Percentiles rank a stretch among this genome's conserved stretches.
Evolutionary conservation across 2,329 filamentous ascomycete genomes (phyloP).

Genomic region (Plenodomus lindquistii): DNA sequence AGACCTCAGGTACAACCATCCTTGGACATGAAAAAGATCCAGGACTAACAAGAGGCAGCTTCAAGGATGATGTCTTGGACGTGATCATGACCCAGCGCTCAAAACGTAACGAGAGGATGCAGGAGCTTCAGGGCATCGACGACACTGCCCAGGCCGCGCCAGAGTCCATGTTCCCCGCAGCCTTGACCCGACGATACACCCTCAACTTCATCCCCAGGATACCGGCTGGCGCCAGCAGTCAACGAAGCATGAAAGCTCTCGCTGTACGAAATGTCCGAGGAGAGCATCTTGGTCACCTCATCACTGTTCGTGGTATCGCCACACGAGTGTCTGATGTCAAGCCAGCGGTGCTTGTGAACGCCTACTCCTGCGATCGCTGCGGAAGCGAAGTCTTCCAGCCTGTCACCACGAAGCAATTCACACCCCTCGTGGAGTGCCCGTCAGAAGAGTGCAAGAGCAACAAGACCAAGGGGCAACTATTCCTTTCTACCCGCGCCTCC

Average conservation of each 20-base stretch:
- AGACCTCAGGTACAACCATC: conserved; percentile 69
- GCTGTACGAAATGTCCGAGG: conserved; percentile 94
- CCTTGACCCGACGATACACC: conserved; percentile 90
- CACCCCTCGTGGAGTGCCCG: conserved; percentile 82
- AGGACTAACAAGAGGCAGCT: conserved; percentile 58
- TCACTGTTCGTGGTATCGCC: conserved; percentile 91
- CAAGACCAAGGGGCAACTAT: conserved; percentile 89
- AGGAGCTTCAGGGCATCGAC: conserved; percentile 47
- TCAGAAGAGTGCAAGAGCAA: conserved; percentile 89
- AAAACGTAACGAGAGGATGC: conserved; percentile 78
- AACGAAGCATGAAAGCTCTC: conserved; percentile 64
- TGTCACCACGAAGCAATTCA: conserved; percentile 86
- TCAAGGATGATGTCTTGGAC: conserved; percentile 97
- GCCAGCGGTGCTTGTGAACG: conserved; percentile 94
- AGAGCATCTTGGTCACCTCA: conserved; percentile 89
- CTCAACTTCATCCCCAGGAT: conserved; percentile 93
- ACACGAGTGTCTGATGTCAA: conserved; percentile 98
- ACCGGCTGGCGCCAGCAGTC: conserved; percentile 67
- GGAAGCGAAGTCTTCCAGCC: conserved; percentile 98
- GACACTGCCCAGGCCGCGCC: conserved; percentile 64
- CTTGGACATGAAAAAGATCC: neutral
- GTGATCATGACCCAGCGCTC: conserved; percentile 93
- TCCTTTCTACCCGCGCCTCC: conserved; percentile 91
- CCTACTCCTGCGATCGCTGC: conserved; percentile 95
- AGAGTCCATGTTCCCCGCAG: conserved; percentile 83